Percentiles rank a stretch among this genome's conserved stretches.
Evolutionary conservation across 2,329 filamentous ascomycete species (phyloP).

Genomic region (Albophoma yamanashiensis): DNA sequence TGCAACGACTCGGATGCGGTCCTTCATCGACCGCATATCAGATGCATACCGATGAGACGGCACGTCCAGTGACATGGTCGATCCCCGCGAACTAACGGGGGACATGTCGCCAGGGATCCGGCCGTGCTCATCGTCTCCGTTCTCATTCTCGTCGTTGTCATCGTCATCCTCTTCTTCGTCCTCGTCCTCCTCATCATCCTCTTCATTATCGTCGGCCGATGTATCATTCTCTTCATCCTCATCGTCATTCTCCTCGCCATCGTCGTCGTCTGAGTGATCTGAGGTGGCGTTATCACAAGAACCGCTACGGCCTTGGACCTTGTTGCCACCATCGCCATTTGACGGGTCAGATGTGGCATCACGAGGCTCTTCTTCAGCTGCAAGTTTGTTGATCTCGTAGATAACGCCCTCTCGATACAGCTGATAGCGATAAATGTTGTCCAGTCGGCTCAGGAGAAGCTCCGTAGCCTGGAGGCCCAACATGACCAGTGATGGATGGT

Average conservation of each 20-base stretch:
- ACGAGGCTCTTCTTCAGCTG: conserved; percentile 33
- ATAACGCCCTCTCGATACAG: conserved; percentile 97
- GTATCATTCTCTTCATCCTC: conserved; percentile 24
- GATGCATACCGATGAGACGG: conserved; percentile 37
- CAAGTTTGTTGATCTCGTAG: conserved; percentile 75
- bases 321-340: conserved; percentile 4
- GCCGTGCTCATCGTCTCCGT: conserved; percentile 44
- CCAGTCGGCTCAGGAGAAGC: conserved; percentile 72
- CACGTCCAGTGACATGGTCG: conserved; percentile 52
- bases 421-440: conserved; percentile 86
- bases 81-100: conserved; percentile 53
- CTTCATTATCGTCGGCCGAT: conserved; percentile 31
- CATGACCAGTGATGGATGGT: conserved; percentile 79
- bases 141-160: conserved; percentile 34
- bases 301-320: conserved; percentile 13
- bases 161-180: conserved; percentile 42
- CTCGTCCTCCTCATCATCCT: conserved; percentile 41
- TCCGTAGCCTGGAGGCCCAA: conserved; percentile 84
- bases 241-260: conserved; percentile 9
- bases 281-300: conserved; percentile 11
- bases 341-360: conserved; percentile 1
- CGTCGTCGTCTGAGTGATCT: conserved; percentile 16
- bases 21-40: conserved; percentile 41
- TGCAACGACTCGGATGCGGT: conserved; percentile 65
- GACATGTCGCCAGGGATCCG: conserved; percentile 49